A percentile compares a stretch with the other conserved stretches of the same genome.
phyloP scores from a whole-genome alignment of 441 rosid genomes.

The Geranium incanum region DNA sequence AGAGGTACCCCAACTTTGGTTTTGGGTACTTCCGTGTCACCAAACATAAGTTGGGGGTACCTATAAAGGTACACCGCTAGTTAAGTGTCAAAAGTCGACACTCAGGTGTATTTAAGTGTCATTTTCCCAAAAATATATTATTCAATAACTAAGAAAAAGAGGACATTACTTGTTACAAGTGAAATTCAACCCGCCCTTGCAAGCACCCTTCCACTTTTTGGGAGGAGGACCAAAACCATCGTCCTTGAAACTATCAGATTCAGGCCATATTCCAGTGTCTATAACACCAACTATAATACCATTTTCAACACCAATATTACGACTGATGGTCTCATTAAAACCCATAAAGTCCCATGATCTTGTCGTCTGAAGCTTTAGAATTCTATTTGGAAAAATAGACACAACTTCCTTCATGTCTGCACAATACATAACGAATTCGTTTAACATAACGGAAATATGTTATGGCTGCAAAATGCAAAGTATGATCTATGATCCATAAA shows the following conservation, averaged over 20 bases:
- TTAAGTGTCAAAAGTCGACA: too few species aligned
- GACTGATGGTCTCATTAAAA: constrained; percentile 12
- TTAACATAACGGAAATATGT: not conserved
- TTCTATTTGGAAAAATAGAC: constrained; percentile 44
- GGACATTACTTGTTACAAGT: constrained; percentile 47
- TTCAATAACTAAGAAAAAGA: too few species aligned
- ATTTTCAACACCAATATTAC: constrained; percentile 23
- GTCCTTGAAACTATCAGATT: constrained; percentile 33
- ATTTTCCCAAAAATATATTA: not conserved
- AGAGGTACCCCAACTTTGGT: too few species aligned
- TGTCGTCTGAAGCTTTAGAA: constrained; percentile 37
- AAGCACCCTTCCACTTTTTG: constrained; percentile 48
- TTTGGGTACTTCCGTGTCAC: too few species aligned
- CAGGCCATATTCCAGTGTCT: constrained; percentile 40
- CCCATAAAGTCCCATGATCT: constrained; percentile 56
- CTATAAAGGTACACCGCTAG: too few species aligned
- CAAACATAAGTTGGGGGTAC: too few species aligned
- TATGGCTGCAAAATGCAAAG: not conserved
- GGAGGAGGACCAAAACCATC: constrained; percentile 49
- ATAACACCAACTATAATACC: constrained; percentile 33
- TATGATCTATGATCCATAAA: too few species aligned
- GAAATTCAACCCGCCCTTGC: constrained; percentile 41
- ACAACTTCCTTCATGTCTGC: constrained; percentile 32
- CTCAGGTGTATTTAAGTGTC: too few species aligned
- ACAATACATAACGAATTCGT: too few species aligned